Base-by-base conservation (phyloP, 75 land plant genomes). In the Picea glauca region DNA sequence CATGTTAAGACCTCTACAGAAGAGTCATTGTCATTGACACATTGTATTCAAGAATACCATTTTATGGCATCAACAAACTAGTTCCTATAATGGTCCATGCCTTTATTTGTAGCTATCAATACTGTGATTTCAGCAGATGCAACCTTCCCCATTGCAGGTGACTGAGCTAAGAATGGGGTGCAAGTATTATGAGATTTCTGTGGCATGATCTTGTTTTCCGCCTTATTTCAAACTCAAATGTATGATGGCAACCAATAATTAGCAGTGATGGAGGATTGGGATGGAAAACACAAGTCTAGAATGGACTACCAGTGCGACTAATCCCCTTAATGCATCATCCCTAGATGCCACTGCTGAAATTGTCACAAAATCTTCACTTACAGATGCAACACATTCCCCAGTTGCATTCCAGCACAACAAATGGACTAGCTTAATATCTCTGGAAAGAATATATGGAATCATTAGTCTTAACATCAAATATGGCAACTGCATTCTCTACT, bases 41-140 rank as follows among this genome's bases (percentile, higher is more conserved):
- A 35, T 1, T 35, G 38, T 35, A 3, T 3, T 3, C 38, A 35
- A 35, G 38, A 35, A 35, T 35, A 35, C 38, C 3, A 3, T 35
- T 35, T 35, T 35, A 35, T 35, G 38, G 38, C 1, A 35, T 3
- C 38, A 35, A 1, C 38, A 35, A 35, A 35, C 3, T 0, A 3
- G 38, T 35, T 3, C 38, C 38, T 35, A 35, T 35, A 35, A 35
- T 35, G 1, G 1, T 35, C 38, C 38, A 1, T 35, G 38, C 38
- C 38, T 35, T 35, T 26, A 26, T 26, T 0, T 35, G 38, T 35
- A 35, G 3, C 38, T 35, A 35, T 35, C 38, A 3, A 35, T 35
- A 35, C 3, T 35, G 80, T 95, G 98, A 79, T 96, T 95, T 18
- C 3, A 3, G 94, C 93, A 33, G 96, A 95, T 58, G 98, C 93